Percentiles rank a stretch among this genome's conserved stretches.
phyloP scores from a whole-genome alignment of 768 basidiomycete genomes.

The Boletus subcaerulescens region DNA sequence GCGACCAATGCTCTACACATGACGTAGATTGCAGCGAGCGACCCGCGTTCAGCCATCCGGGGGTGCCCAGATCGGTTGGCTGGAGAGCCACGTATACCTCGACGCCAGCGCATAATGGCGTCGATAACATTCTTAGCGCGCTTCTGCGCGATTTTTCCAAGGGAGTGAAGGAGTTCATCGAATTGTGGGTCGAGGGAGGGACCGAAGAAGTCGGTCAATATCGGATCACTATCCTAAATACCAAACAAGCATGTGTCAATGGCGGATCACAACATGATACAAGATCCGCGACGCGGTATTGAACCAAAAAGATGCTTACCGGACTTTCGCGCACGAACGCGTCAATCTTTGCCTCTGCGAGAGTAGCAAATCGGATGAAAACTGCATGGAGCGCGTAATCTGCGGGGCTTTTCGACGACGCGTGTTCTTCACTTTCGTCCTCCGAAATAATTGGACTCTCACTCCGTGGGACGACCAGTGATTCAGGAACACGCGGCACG shows the following conservation, averaged over 20 bases:
- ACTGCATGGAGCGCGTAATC: conserved; percentile 88
- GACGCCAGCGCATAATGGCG: conserved; percentile 84
- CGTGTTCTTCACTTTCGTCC: conserved; percentile 59
- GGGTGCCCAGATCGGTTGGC: conserved; percentile 30
- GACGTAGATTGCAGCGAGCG: conserved; percentile 84
- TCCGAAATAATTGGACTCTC: conserved; percentile 54
- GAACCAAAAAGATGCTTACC: conserved; percentile 42
- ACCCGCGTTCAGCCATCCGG: conserved; percentile 57
- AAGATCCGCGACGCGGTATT: neutral
- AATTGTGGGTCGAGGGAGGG: conserved; percentile 72
- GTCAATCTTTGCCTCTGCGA: conserved; percentile 79
- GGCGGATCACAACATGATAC: neutral
- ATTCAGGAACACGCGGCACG: conserved; percentile 72
- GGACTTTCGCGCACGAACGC: conserved; percentile 63
- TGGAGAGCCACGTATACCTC: conserved; percentile 65
- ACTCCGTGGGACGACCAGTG: conserved; percentile 47
- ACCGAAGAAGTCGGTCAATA: conserved; percentile 67
- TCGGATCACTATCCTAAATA: conserved; percentile 65
- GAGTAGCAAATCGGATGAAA: conserved; percentile 80
- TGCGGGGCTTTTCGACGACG: conserved; percentile 77
- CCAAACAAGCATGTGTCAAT: conserved; percentile 3
- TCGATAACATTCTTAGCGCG: conserved; percentile 83
- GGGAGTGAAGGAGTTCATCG: conserved; percentile 79
- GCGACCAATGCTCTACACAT: conserved; percentile 85
- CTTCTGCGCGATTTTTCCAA: conserved; percentile 83